Evolutionary conservation across 1,139 yeast genomes (phyloP), one percentile per base, ranked within the genome.

Genomic region (Scheffersomyces stambukii): DNA sequence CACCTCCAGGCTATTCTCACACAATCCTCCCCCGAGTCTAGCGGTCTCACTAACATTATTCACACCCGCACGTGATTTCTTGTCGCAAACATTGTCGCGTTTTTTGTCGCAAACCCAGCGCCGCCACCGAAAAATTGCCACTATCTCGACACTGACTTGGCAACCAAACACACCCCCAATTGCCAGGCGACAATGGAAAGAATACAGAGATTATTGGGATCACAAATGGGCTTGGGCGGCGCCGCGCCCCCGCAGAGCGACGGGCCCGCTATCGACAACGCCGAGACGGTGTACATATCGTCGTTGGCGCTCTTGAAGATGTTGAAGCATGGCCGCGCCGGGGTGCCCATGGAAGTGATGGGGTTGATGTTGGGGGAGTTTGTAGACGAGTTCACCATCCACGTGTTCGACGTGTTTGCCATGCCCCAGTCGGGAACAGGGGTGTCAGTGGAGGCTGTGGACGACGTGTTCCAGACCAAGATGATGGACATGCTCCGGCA

Each of bases 261-360:
- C 47, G 77, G 82, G 2, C 89, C 93, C 8, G 82, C 85, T 23
- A 85, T 89, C 35, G 98, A 91, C 59, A 89, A 91, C 48, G 82
- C 95, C 19, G 98, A 91, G 61, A 89, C 97, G 1, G 96, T 91
- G 7, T 88, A 91, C 60, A 88, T 93, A 36, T 91, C 98, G 20
- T 88, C 97, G 21, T 71, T 93, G 47, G 99, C 99, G 3, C 66
- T 93, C 35, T 70, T 93, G 40, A 93, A 93, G 60, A 91, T 91
- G 98, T 75, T 91, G 52, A 91, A 89, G 59, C 98, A 91, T 54
- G 97, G 98, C 25, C 74, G 97, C 50, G 97, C 98, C 1, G 99
- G 99, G 52, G 98, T 93, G 32, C 99, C 99, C 11, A 93, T 93
- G 99, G 99, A 93, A 65, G 99, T 93, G 28, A 93, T 93, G 99